Evolutionary conservation across 2,329 filamentous ascomycete species (phyloP).

Genomic region (Sporothrix protearum): DNA sequence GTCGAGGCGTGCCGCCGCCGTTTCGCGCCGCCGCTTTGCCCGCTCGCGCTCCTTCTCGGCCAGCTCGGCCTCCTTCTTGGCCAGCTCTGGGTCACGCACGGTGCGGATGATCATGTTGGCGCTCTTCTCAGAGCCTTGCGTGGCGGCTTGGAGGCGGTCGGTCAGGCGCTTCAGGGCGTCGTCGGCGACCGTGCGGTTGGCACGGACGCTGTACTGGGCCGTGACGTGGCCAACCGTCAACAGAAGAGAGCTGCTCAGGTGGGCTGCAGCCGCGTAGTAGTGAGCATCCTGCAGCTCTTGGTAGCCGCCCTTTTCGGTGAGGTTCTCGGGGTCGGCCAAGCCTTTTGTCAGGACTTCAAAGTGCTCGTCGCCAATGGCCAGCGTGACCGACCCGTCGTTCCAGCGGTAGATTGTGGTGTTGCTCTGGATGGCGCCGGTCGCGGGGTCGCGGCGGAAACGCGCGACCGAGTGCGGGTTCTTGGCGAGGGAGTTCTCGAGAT

Average conservation of each 20-base stretch:
- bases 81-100: constrained; percentile 70
- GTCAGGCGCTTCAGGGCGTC: constrained; percentile 67
- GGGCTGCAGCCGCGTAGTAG: constrained; percentile 71
- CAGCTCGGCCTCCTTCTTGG: constrained; percentile 68
- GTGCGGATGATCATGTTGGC: constrained; percentile 67
- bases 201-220: constrained; percentile 65
- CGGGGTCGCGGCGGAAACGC: constrained; percentile 65
- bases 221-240: constrained; percentile 73
- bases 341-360: constrained; percentile 70
- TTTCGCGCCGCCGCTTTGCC: constrained; percentile 63
- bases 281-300: constrained; percentile 67
- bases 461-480: constrained; percentile 61
- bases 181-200: constrained; percentile 65
- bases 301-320: constrained; percentile 44
- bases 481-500: constrained; percentile 52
- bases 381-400: constrained; percentile 74
- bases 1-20: constrained; percentile 61
- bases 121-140: constrained; percentile 49
- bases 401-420: constrained; percentile 72
- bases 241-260: constrained; percentile 63
- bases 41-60: constrained; percentile 71
- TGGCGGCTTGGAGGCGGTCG: constrained; percentile 62
- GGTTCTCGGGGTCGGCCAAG: constrained; percentile 59
- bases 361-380: constrained; percentile 71
- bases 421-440: constrained; percentile 65